These are phyloP conservation scores for Arthrinium puccinioides DNA, from an alignment of 2,329 filamentous ascomycete genomes.

Conservation along the genomic window DNA sequence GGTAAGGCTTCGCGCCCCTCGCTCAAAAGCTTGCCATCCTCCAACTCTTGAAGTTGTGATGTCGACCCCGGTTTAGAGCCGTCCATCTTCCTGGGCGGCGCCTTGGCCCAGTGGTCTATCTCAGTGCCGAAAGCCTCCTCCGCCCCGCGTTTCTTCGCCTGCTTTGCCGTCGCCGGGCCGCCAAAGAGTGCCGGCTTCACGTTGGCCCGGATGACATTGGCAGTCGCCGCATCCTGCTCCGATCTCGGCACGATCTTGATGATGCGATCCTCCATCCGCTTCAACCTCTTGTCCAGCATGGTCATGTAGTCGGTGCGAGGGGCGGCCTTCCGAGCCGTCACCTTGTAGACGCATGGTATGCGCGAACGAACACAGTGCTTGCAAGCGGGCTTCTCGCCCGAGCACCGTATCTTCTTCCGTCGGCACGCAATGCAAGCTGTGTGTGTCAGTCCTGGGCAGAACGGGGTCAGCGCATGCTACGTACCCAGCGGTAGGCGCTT, in stretches of 20 bases:
- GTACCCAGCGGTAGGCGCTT: constrained; percentile 86
- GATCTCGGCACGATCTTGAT: constrained; percentile 91
- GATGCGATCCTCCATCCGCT: constrained; percentile 95
- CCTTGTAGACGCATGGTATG: constrained; percentile 96
- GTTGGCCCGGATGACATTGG: constrained; percentile 66
- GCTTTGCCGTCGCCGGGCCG: constrained; percentile 41
- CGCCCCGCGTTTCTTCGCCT: constrained; percentile 72
- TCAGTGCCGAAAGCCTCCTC: constrained; percentile 84
- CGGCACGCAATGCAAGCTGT: constrained; percentile 94
- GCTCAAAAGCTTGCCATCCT: constrained; percentile 69
- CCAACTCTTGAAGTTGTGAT: constrained; percentile 55
- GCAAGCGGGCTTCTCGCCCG: constrained; percentile 93
- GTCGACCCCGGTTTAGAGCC: constrained; percentile 44
- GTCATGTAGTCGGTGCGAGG: constrained; percentile 98
- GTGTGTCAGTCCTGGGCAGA: no score
- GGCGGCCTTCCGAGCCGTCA: constrained; percentile 87
- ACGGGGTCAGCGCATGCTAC: no score
- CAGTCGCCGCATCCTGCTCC: constrained; percentile 59
- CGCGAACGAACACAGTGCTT: constrained; percentile 91
- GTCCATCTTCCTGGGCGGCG: constrained; percentile 38
- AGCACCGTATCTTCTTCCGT: constrained; percentile 96
- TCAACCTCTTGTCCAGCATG: constrained; percentile 92
- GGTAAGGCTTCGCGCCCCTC: constrained; percentile 82
- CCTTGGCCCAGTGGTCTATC: constrained; percentile 67
- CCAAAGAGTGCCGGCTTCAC: constrained; percentile 72